Conservation (phyloP, 2,329 filamentous ascomycete genomes). For the Triangularia setosa region DNA sequence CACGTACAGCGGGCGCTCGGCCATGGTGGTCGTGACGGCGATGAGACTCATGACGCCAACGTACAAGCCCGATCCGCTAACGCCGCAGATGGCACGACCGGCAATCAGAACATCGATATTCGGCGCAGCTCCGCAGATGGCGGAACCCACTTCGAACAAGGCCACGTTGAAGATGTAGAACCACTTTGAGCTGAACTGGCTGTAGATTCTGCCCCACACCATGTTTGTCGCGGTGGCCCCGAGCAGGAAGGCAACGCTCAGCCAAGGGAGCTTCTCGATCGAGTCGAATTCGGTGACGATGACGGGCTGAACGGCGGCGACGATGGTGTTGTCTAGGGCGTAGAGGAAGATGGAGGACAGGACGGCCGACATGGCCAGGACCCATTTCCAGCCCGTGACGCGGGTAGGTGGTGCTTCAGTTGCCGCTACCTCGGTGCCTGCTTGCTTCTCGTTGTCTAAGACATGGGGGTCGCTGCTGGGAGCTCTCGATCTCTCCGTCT, state of each 20-base stretch:
- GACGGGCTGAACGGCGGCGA: constrained; percentile 41
- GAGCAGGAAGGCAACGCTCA: constrained; percentile 27
- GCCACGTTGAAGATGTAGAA: constrained; percentile 26
- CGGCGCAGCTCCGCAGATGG: constrained; percentile 42
- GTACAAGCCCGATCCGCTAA: constrained; percentile 44
- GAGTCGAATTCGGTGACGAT: constrained; percentile 36
- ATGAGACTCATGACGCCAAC: constrained; percentile 29
- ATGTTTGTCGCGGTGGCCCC: constrained; percentile 31
- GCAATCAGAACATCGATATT: constrained; percentile 45
- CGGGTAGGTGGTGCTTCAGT: not conserved
- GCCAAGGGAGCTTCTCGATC: constrained; percentile 39
- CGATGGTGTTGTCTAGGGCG: constrained; percentile 46
- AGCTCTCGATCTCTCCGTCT: not conserved
- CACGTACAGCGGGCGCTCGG: constrained; percentile 30
- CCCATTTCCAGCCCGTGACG: constrained; percentile 20
- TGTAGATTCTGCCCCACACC: constrained; percentile 34
- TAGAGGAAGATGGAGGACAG: constrained; percentile 36
- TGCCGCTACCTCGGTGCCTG: not conserved
- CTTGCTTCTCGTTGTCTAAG: not conserved
- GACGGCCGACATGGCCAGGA: constrained; percentile 22
- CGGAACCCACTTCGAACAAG: constrained; percentile 30
- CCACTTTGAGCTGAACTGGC: constrained; percentile 41
- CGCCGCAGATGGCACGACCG: constrained; percentile 42
- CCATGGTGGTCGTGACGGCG: not conserved
- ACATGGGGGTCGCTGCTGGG: not conserved